Percentiles rank a stretch among this genome's conserved stretches.
Conservation (phyloP, 345 rosid species). For the Ceriops zippeliana region DNA sequence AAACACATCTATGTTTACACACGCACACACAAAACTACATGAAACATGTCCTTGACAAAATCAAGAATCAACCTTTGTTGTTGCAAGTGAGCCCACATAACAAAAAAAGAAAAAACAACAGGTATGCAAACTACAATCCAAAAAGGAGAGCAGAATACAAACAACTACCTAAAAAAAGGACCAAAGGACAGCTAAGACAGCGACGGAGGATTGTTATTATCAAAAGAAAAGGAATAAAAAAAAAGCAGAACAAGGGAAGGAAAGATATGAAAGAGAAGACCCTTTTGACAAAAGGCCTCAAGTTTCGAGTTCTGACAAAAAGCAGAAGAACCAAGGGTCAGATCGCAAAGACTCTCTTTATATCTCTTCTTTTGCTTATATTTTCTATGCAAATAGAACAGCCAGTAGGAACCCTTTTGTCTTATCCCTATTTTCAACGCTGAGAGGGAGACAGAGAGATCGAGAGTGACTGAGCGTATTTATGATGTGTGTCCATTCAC, state of each 20-base stretch:
- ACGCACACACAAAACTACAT: too few relatives aligned
- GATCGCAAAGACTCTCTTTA: not conserved
- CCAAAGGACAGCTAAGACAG: not conserved
- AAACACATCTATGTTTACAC: not conserved
- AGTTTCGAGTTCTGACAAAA: not conserved
- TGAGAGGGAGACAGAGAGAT: too few relatives aligned
- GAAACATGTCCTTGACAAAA: not conserved
- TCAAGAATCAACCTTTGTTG: not conserved
- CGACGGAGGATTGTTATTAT: too few relatives aligned
- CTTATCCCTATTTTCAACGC: too few relatives aligned
- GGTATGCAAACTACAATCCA: not conserved
- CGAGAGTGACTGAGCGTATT: too few relatives aligned
- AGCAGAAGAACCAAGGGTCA: not conserved
- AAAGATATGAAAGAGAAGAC: not conserved
- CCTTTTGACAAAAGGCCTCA: not conserved
- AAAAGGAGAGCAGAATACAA: not conserved
- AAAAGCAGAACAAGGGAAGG: not conserved
- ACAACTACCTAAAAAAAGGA: not conserved
- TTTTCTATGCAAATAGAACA: not conserved
- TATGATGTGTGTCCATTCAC: too few relatives aligned
- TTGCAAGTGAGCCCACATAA: too few relatives aligned
- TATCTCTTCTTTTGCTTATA: not conserved
- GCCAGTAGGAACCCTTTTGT: too few relatives aligned
- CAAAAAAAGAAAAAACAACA: not conserved
- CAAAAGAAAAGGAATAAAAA: too few relatives aligned